Conservation (phyloP, 108 stramenopile genomes). For the Stephanodiscus minutulus region DNA sequence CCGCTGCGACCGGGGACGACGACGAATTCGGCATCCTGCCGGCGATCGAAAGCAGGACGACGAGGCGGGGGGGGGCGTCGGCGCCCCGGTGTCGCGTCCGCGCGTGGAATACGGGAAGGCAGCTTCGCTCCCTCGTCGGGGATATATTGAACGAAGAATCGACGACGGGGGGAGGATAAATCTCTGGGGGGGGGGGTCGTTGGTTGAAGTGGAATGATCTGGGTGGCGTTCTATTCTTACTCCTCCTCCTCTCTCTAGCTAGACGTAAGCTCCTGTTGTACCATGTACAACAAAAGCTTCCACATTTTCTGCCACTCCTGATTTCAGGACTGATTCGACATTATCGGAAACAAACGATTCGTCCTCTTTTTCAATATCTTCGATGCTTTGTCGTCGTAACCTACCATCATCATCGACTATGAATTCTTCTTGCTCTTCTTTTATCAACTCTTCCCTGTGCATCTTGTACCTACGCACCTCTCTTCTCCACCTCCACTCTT, state of each 20-base stretch:
- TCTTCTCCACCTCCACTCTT: constrained; percentile 46
- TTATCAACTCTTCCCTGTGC: constrained; percentile 9
- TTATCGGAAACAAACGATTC: not conserved
- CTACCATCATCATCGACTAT: not conserved
- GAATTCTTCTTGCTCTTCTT: not conserved
- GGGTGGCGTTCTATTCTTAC: too few species aligned
- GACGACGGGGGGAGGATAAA: not conserved
- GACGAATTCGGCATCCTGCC: constrained; percentile 20
- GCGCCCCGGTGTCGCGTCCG: not conserved
- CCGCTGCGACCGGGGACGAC: not conserved
- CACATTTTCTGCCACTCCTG: too few species aligned
- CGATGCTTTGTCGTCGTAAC: not conserved
- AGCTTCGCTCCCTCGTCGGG: not conserved
- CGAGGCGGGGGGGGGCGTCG: not conserved
- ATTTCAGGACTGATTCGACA: not conserved
- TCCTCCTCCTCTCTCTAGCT: too few species aligned
- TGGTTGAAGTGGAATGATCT: too few species aligned
- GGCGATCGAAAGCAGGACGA: not conserved
- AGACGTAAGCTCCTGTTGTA: too few species aligned
- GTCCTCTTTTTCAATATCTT: not conserved
- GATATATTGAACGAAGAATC: constrained; percentile 5
- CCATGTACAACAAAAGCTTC: too few species aligned
- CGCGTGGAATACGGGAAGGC: constrained; percentile 1
- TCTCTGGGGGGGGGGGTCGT: too few species aligned
- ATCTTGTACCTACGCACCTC: constrained; percentile 33